Percentiles rank a stretch among this genome's conserved stretches.
Evolutionary conservation across 495 filamentous ascomycete species (phyloP).

Genomic region (Cercophora samala): DNA sequence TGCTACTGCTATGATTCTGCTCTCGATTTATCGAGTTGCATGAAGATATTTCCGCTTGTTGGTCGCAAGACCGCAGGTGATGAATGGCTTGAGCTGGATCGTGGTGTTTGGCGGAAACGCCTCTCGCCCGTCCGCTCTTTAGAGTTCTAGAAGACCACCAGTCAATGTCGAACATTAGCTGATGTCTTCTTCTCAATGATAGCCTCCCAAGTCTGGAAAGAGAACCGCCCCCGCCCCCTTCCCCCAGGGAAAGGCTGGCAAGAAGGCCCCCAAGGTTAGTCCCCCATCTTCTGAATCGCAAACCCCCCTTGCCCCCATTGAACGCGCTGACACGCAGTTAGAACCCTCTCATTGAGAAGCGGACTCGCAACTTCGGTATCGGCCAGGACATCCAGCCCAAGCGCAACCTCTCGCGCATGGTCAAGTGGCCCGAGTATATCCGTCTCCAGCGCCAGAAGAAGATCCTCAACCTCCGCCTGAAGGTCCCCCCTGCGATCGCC

Average conservation of each 20-base stretch:
- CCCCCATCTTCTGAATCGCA: neutral
- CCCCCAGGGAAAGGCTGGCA: conserved; percentile 90
- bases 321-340: conserved; percentile 44
- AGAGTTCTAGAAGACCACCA: conserved; percentile 85
- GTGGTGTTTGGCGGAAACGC: conserved; percentile 56
- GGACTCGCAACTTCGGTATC: conserved; percentile 95
- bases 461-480: conserved; percentile 96
- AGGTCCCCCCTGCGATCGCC: conserved; percentile 95
- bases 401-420: conserved; percentile 97
- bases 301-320: neutral
- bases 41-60: conserved; percentile 47
- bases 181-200: conserved; percentile 99
- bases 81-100: conserved; percentile 77
- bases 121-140: conserved; percentile 62
- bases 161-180: conserved; percentile 76
- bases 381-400: conserved; percentile 95
- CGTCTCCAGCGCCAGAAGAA: conserved; percentile 99
- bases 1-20: conserved; percentile 23
- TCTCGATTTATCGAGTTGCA: conserved; percentile 39
- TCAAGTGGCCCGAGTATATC: conserved; percentile 98
- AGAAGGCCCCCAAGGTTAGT: conserved; percentile 94
- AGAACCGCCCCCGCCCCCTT: conserved; percentile 94
- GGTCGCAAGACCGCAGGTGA: conserved; percentile 57
- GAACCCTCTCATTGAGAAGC: conserved; percentile 99
- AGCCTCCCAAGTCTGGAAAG: conserved; percentile 97